Percentiles rank a stretch among this genome's conserved stretches.
phyloP scores from a whole-genome alignment of 1,284 basidiomycete species.

The Crocinoboletus sp. region DNA sequence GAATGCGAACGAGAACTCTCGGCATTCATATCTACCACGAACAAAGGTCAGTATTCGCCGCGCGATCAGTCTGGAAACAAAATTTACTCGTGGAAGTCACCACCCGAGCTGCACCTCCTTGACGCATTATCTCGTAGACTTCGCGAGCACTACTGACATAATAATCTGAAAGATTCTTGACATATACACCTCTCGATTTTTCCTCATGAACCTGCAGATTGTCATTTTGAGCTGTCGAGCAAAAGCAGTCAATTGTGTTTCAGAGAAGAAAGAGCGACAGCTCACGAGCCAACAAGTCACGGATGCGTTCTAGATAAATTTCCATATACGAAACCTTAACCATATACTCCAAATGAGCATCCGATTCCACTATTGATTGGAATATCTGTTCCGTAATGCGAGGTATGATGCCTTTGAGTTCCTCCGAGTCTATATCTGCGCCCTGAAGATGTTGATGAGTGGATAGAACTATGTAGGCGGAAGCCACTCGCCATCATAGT shows the following conservation, averaged over 20 bases:
- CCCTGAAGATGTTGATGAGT: conserved; percentile 52
- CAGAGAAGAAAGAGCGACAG: conserved; percentile 19
- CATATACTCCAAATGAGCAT: conserved; percentile 94
- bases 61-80: not conserved
- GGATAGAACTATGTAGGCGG: conserved; percentile 6
- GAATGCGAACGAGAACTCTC: conserved; percentile 99
- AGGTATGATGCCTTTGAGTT: conserved; percentile 95
- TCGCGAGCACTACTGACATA: conserved; percentile 97
- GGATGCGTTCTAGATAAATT: conserved; percentile 97
- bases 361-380: conserved; percentile 93
- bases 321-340: conserved; percentile 99
- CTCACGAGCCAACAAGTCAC: conserved; percentile 94
- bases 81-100: conserved; percentile 92
- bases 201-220: conserved; percentile 99
- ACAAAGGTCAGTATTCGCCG: conserved; percentile 9
- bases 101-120: conserved; percentile 87
- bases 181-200: conserved; percentile 96
- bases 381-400: conserved; percentile 99
- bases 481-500: conserved; percentile 84
- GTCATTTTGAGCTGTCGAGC: conserved; percentile 85
- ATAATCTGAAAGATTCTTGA: conserved; percentile 97
- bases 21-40: conserved; percentile 95
- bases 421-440: conserved; percentile 91
- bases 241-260: conserved; percentile 1
- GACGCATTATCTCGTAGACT: conserved; percentile 99